phyloP scores from a whole-genome alignment of 2,329 filamentous ascomycete genomes.

The Xylaria sp. region DNA sequence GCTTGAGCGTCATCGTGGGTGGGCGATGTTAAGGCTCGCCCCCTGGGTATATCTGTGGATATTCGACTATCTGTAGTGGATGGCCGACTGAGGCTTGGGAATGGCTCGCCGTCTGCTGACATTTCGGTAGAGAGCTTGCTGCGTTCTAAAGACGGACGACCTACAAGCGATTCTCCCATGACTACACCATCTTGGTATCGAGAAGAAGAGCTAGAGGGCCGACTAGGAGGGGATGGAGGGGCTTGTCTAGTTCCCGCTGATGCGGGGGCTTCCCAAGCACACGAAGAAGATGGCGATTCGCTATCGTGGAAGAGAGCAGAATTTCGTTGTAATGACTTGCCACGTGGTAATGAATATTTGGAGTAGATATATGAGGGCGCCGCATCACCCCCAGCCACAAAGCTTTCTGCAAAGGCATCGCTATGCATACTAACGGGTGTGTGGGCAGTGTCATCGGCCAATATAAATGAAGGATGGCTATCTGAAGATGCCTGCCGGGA shows the following conservation, averaged over 20 bases:
- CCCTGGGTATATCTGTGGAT: slow-evolving; percentile 62
- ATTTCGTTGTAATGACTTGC: slow-evolving; percentile 78
- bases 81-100: slow-evolving; percentile 57
- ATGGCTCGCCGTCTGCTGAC: slow-evolving; percentile 53
- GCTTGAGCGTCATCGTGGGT: slow-evolving; percentile 52
- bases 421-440: slow-evolving; percentile 79
- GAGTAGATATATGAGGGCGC: slow-evolving; percentile 86
- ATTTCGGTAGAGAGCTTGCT: slow-evolving; percentile 63
- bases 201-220: slow-evolving; percentile 66
- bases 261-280: slow-evolving; percentile 70
- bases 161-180: slow-evolving; percentile 53
- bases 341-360: slow-evolving; percentile 84
- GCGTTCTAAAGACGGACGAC: slow-evolving; percentile 61
- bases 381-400: slow-evolving; percentile 57
- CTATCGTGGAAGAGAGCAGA: slow-evolving; percentile 68
- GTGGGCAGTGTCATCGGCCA: slow-evolving; percentile 72
- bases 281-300: slow-evolving; percentile 63
- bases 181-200: slow-evolving; percentile 49
- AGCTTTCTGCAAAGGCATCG: slow-evolving; percentile 69
- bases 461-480: slow-evolving; percentile 71
- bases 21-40: slow-evolving; percentile 55
- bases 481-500: slow-evolving; percentile 72
- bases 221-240: slow-evolving; percentile 70
- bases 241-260: slow-evolving; percentile 56
- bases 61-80: slow-evolving; percentile 57